These are phyloP conservation scores for Exserohilum turcica DNA, from an alignment of 2,329 filamentous ascomycete species.

Conservation along the genomic window DNA sequence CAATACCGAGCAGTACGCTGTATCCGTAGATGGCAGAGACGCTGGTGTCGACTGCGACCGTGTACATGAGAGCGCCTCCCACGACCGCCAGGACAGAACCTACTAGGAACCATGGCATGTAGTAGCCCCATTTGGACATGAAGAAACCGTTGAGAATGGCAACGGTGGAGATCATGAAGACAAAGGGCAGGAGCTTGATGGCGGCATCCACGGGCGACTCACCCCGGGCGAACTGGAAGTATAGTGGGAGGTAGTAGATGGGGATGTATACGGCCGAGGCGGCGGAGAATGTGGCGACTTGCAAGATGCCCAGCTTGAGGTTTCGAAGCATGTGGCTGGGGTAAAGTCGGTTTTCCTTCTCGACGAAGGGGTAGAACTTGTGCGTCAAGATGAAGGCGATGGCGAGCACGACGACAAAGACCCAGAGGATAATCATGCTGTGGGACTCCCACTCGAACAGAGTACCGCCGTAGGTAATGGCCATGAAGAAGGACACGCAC, in stretches of 20 bases:
- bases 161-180: slow-evolving; percentile 20
- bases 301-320: not conserved
- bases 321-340: slow-evolving; percentile 53
- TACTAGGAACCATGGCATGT: slow-evolving; percentile 22
- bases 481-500: slow-evolving; percentile 49
- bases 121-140: slow-evolving; percentile 25
- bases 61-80: slow-evolving; percentile 23
- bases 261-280: not conserved
- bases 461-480: slow-evolving; percentile 57
- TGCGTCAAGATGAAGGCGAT: slow-evolving; percentile 56
- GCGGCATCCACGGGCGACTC: slow-evolving; percentile 28
- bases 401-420: slow-evolving; percentile 51
- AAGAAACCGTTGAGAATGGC: slow-evolving; percentile 25
- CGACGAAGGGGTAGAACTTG: slow-evolving; percentile 52
- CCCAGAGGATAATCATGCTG: slow-evolving; percentile 54
- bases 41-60: slow-evolving; percentile 11
- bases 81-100: slow-evolving; percentile 14
- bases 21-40: slow-evolving; percentile 30
- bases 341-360: slow-evolving; percentile 52
- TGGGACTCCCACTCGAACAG: slow-evolving; percentile 55
- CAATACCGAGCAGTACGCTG: slow-evolving; percentile 25
- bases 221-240: slow-evolving; percentile 33
- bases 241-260: slow-evolving; percentile 35
- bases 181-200: slow-evolving; percentile 32
- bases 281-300: not conserved